Percentiles rank a stretch among this genome's conserved stretches.
These are phyloP conservation scores for Litchi chinensis DNA, from an alignment of 345 rosid genomes.

Conservation along the genomic window DNA sequence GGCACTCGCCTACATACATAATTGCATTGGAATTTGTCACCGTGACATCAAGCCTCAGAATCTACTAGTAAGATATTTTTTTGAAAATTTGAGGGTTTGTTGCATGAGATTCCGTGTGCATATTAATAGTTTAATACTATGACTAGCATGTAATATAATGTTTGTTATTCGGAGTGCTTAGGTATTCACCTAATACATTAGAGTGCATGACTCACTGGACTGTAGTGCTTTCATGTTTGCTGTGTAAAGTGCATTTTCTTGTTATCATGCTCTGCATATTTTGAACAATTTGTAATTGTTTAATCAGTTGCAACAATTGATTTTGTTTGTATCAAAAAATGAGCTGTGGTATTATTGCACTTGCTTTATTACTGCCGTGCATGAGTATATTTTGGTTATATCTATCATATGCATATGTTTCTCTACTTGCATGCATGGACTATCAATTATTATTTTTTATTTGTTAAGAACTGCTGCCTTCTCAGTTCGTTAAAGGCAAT, in stretches of 20 bases:
- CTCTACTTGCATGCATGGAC: neutral
- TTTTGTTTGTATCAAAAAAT: neutral
- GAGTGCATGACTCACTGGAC: neutral
- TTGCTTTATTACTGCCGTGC: neutral
- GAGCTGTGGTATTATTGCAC: neutral
- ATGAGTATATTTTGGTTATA: neutral
- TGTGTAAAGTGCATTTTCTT: constrained; percentile 3
- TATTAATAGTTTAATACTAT: neutral
- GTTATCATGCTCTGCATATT: neutral
- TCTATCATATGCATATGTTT: neutral
- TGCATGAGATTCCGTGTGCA: neutral
- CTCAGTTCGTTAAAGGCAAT: neutral
- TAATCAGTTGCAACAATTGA: neutral
- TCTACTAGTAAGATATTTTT: constrained; percentile 58
- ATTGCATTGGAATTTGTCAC: constrained; percentile 87
- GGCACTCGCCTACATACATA: constrained; percentile 91
- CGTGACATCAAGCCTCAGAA: constrained; percentile 99
- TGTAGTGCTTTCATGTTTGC: constrained; percentile 11
- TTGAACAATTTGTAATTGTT: neutral
- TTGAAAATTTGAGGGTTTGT: constrained; percentile 2
- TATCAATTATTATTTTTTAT: no score
- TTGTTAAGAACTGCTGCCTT: neutral
- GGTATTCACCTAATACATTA: neutral
- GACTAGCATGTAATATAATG: neutral
- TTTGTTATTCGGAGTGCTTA: neutral